These are phyloP conservation scores for Neurospora africana DNA, from an alignment of 495 filamentous ascomycete species.

Conservation along the genomic window DNA sequence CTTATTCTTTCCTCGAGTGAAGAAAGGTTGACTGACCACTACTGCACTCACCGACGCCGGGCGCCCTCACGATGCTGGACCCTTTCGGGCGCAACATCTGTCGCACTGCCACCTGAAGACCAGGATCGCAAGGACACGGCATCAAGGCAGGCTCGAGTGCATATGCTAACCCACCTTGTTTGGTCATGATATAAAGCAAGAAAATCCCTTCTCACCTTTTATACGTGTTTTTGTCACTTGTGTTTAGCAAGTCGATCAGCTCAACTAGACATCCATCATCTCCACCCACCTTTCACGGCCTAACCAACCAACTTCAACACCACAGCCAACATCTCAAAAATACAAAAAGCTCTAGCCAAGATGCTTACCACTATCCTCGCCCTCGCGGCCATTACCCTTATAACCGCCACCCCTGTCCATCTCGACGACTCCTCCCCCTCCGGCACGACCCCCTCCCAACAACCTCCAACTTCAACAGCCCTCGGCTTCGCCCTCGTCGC, in stretches of 20 bases:
- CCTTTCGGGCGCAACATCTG: no score
- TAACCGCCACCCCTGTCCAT: not conserved
- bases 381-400: not conserved
- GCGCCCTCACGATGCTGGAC: not conserved
- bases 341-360: not conserved
- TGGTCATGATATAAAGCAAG: not conserved
- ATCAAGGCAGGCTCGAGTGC: not conserved
- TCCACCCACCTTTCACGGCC: not conserved
- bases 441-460: not conserved
- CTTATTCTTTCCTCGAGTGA: not conserved
- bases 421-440: not conserved
- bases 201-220: not conserved
- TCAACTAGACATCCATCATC: not conserved
- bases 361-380: not conserved
- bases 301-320: no score
- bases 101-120: no score
- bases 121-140: no score
- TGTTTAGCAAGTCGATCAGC: not conserved
- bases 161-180: not conserved
- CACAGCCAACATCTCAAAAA: not conserved
- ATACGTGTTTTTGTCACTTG: not conserved
- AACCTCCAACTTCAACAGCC: not conserved
- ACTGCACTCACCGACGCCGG: not conserved
- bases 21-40: not conserved
- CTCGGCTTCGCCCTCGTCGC: conserved; percentile 2